These are phyloP conservation scores for Amanita inopinata DNA, from an alignment of 768 basidiomycete species.

Conservation along the genomic window DNA sequence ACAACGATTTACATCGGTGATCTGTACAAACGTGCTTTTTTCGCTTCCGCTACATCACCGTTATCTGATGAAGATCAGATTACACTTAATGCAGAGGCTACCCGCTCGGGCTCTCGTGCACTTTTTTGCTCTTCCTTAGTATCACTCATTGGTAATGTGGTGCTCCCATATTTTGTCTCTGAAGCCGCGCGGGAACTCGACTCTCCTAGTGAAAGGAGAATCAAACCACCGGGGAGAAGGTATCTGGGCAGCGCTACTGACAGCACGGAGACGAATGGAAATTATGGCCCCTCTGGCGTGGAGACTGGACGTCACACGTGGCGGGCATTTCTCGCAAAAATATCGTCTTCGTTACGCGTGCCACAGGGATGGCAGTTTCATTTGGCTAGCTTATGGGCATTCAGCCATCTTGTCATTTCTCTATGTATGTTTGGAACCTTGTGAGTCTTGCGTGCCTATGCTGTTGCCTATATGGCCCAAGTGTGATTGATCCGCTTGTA, in stretches of 20 bases:
- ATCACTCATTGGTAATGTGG: constrained; percentile 54
- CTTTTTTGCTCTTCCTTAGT: constrained; percentile 71
- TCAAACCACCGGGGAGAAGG: not conserved
- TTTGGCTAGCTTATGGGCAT: constrained; percentile 68
- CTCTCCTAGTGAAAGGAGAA: not conserved
- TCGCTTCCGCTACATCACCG: constrained; percentile 18
- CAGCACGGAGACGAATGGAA: not conserved
- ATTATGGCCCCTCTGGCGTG: not conserved
- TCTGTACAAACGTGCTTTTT: constrained; percentile 48
- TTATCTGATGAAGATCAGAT: constrained; percentile 18
- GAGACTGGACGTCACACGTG: not conserved
- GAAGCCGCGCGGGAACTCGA: constrained; percentile 18
- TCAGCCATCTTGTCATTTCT: constrained; percentile 66
- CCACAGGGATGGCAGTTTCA: constrained; percentile 45
- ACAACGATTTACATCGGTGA: constrained; percentile 84
- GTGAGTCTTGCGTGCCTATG: constrained; percentile 36
- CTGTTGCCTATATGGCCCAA: not conserved
- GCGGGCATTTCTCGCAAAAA: not conserved
- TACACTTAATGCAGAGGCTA: constrained; percentile 54
- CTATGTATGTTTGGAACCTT: constrained; percentile 74
- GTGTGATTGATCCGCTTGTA: constrained; percentile 20
- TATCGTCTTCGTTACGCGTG: constrained; percentile 18
- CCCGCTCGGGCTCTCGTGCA: constrained; percentile 75
- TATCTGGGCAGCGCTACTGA: not conserved
- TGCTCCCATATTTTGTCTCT: constrained; percentile 57